Evolutionary conservation across 345 rosid species (phyloP).

Genomic region (Boechera retrofracta): DNA sequence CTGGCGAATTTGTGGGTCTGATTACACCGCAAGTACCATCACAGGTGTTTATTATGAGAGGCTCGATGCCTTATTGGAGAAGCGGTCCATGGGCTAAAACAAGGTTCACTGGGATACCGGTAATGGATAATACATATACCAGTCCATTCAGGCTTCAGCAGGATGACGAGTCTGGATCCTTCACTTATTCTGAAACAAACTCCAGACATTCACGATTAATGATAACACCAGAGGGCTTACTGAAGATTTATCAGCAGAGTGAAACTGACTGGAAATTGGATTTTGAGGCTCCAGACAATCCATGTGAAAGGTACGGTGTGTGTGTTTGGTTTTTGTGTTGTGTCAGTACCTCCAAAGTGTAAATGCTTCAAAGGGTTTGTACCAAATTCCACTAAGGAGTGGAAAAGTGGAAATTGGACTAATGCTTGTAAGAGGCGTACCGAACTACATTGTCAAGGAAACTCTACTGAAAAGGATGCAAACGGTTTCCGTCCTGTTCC

Average conservation of each 20-base stretch:
- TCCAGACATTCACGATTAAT: not conserved
- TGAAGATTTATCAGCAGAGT: not conserved
- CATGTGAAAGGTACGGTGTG: slow-evolving; percentile 7
- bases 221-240: slow-evolving; percentile 21
- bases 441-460: slow-evolving; percentile 23
- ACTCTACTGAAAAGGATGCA: not conserved
- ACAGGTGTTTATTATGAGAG: slow-evolving; percentile 30
- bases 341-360: not conserved
- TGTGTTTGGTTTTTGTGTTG: slow-evolving; percentile 38
- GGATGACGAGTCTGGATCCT: not conserved
- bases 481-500: slow-evolving; percentile 18
- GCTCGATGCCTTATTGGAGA: slow-evolving; percentile 27
- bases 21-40: slow-evolving; percentile 45
- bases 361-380: slow-evolving; percentile 38
- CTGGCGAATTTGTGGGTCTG: slow-evolving; percentile 38
- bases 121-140: not conserved
- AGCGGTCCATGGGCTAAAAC: slow-evolving; percentile 51
- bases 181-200: not conserved
- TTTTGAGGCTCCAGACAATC: not conserved
- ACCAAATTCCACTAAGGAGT: slow-evolving; percentile 31
- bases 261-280: not conserved
- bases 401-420: slow-evolving; percentile 37
- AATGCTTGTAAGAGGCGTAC: slow-evolving; percentile 37
- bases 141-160: slow-evolving; percentile 5
- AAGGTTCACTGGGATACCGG: slow-evolving; percentile 18